Conservation (phyloP, 768 basidiomycete species). For the Dictyophora rubrovolvata region DNA sequence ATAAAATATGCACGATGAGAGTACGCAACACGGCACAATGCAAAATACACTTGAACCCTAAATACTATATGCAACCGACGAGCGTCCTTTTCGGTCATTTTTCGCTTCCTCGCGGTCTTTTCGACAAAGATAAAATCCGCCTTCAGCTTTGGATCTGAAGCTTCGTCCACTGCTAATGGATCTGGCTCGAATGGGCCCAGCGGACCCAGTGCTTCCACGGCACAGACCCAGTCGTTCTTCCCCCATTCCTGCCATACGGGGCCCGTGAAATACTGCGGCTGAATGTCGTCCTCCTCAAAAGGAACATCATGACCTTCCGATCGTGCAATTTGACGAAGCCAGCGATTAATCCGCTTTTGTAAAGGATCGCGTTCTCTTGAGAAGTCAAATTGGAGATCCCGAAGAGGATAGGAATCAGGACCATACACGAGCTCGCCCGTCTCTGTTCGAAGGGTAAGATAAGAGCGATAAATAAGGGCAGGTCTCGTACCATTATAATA, state of each 20-base stretch:
- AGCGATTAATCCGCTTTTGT: neutral
- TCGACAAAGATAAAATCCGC: constrained; percentile 33
- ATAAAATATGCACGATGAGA: neutral
- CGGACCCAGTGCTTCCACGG: neutral
- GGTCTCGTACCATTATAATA: neutral
- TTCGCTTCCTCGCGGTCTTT: constrained; percentile 30
- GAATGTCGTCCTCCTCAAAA: constrained; percentile 2
- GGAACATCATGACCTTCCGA: neutral
- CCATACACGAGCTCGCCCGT: neutral
- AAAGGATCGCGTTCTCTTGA: neutral
- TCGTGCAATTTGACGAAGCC: neutral
- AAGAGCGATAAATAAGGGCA: too few relatives aligned
- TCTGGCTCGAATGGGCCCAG: neutral
- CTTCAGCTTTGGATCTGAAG: neutral
- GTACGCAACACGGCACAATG: neutral
- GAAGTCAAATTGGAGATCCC: neutral
- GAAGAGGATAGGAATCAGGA: neutral
- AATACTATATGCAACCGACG: constrained; percentile 41
- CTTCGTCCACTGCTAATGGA: neutral
- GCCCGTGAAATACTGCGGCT: neutral
- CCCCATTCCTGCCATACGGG: constrained; percentile 5
- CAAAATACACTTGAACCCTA: constrained; percentile 27
- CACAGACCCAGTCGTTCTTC: neutral
- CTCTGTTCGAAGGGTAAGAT: neutral
- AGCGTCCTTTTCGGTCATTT: constrained; percentile 29